phyloP scores from a whole-genome alignment of 2,329 filamentous ascomycete species.

The Balansia obtecta region DNA sequence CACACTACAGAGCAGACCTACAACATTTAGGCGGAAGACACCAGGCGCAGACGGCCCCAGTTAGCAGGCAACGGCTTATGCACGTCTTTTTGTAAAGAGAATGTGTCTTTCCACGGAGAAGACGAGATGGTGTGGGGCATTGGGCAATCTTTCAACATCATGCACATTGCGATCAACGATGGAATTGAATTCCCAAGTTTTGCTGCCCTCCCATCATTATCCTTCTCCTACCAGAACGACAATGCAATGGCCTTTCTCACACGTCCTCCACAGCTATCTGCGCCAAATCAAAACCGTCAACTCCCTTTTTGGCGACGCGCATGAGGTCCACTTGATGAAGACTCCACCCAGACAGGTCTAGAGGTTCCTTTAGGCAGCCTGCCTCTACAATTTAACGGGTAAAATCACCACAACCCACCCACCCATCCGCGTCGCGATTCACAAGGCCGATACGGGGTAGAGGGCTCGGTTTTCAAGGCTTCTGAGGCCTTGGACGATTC shows the following conservation, averaged over 20 bases:
- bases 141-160: not conserved
- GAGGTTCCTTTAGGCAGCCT: not conserved
- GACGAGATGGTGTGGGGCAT: not conserved
- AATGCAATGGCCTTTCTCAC: not conserved
- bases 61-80: not conserved
- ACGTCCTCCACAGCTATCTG: not conserved
- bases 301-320: constrained; percentile 3
- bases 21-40: constrained; percentile 1
- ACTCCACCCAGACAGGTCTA: constrained; percentile 1
- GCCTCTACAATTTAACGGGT: not conserved
- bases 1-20: not conserved
- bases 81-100: not conserved
- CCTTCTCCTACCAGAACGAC: not conserved
- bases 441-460: too few species aligned
- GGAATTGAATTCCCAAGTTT: not conserved
- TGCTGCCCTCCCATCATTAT: not conserved
- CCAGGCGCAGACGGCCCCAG: constrained; percentile 1
- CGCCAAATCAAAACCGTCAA: not conserved
- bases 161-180: not conserved
- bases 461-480: too few species aligned
- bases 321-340: constrained; percentile 2
- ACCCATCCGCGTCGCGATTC: too few species aligned
- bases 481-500: too few species aligned
- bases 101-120: not conserved
- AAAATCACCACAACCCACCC: too few species aligned